phyloP scores from a whole-genome alignment of 495 filamentous ascomycete species.

The Talaromyces borbonicus region DNA sequence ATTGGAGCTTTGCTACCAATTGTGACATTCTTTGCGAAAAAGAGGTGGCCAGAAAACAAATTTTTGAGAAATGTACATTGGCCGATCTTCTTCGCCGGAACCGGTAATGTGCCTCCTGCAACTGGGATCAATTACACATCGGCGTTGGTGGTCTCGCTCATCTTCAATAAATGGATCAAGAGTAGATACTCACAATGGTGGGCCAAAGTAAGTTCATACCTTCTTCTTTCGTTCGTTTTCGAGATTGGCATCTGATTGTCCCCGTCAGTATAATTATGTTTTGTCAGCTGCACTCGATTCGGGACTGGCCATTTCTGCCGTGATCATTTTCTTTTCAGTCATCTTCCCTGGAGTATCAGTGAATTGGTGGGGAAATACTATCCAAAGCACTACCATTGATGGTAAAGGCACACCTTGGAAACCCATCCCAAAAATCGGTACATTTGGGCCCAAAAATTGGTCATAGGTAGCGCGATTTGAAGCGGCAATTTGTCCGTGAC shows the following conservation, averaged over 20 bases:
- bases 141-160: conserved; percentile 71
- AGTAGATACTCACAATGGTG: conserved; percentile 62
- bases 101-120: conserved; percentile 23
- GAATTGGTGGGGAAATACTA: conserved; percentile 65
- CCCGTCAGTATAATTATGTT: conserved; percentile 63
- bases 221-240: background rate
- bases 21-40: conserved; percentile 8
- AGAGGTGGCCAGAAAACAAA: conserved; percentile 7
- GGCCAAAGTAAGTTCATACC: conserved; percentile 41
- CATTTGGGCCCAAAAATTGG: conserved; percentile 13
- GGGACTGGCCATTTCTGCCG: conserved; percentile 65
- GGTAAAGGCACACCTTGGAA: conserved; percentile 13
- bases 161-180: conserved; percentile 70
- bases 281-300: conserved; percentile 75
- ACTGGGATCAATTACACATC: conserved; percentile 77
- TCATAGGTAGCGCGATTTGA: conserved; percentile 6
- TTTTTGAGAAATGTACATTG: conserved; percentile 18
- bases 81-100: conserved; percentile 21
- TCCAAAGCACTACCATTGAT: conserved; percentile 38
- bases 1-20: conserved; percentile 12
- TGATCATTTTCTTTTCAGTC: conserved; percentile 75
- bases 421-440: conserved; percentile 9
- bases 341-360: conserved; percentile 60
- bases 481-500: too few relatives aligned
- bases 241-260: background rate